phyloP scores from a whole-genome alignment of 2,329 filamentous ascomycete genomes.

The Penicillium hesseltinei region DNA sequence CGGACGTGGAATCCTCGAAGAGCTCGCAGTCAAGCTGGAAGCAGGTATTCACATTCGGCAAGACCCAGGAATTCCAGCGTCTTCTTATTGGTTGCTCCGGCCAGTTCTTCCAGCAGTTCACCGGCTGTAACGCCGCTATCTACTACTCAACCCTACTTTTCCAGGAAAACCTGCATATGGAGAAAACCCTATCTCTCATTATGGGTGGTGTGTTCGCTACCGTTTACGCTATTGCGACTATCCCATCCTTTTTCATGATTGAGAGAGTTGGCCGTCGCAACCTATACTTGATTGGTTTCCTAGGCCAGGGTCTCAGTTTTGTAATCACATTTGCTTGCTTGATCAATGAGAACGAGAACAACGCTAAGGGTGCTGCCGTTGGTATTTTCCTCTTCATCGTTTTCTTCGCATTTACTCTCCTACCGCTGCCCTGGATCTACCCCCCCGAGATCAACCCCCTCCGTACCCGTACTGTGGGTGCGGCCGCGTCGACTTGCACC shows the following conservation, averaged over 20 bases:
- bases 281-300: conserved; percentile 32
- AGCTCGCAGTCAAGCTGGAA: conserved; percentile 28
- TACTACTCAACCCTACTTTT: conserved; percentile 49
- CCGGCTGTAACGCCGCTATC: conserved; percentile 47
- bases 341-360: conserved; percentile 21
- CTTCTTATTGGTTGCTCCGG: conserved; percentile 31
- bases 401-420: conserved; percentile 59
- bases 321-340: conserved; percentile 37
- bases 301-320: conserved; percentile 32
- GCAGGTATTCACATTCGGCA: conserved; percentile 29
- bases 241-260: conserved; percentile 27
- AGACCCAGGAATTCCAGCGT: conserved; percentile 34
- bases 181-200: conserved; percentile 20
- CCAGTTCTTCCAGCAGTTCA: conserved; percentile 45
- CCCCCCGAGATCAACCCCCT: conserved; percentile 46
- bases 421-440: conserved; percentile 9
- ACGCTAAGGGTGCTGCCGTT: conserved; percentile 46
- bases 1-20: conserved; percentile 41
- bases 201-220: conserved; percentile 31
- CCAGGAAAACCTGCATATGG: conserved; percentile 35
- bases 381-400: conserved; percentile 67
- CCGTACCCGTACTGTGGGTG: conserved; percentile 53
- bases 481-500: conserved; percentile 50
- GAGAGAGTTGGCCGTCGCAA: conserved; percentile 43
- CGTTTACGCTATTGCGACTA: conserved; percentile 30